phyloP scores from a whole-genome alignment of 805 yeast genomes.

The Cephaloascus fragrans region DNA sequence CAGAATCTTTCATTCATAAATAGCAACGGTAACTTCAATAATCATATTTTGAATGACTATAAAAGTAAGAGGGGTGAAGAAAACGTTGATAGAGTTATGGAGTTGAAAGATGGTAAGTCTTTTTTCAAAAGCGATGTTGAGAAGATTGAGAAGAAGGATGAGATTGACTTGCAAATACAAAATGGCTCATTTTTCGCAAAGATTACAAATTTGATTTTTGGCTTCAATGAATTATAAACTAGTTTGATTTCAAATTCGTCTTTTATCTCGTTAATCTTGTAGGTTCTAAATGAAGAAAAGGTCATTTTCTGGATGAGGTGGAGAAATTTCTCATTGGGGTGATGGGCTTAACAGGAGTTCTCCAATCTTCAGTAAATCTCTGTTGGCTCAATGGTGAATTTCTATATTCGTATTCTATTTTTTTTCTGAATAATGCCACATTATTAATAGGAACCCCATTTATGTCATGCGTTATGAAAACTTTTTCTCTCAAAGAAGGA shows the following conservation, averaged over 20 bases:
- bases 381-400: background rate
- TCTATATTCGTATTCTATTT: background rate
- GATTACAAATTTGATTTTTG: conserved; percentile 25
- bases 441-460: conserved; percentile 21
- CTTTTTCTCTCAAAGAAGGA: conserved; percentile 18
- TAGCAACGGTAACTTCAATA: background rate
- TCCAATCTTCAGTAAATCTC: background rate
- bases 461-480: conserved; percentile 44
- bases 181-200: conserved; percentile 24
- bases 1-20: too few relatives aligned
- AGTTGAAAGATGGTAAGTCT: background rate
- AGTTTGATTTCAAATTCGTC: background rate
- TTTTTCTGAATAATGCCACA: conserved; percentile 1
- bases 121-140: background rate
- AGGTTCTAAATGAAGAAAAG: too few relatives aligned
- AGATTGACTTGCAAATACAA: conserved; percentile 12
- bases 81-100: conserved; percentile 1
- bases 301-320: too few relatives aligned
- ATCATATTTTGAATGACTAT: too few relatives aligned
- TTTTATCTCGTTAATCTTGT: too few relatives aligned
- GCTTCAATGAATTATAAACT: conserved; percentile 29
- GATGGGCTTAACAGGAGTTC: background rate
- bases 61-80: conserved; percentile 6
- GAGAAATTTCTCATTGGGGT: background rate
- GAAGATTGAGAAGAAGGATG: background rate